Evolutionary conservation across 1,284 basidiomycete genomes (phyloP).

Genomic region (Ganoderma lingzhi): DNA sequence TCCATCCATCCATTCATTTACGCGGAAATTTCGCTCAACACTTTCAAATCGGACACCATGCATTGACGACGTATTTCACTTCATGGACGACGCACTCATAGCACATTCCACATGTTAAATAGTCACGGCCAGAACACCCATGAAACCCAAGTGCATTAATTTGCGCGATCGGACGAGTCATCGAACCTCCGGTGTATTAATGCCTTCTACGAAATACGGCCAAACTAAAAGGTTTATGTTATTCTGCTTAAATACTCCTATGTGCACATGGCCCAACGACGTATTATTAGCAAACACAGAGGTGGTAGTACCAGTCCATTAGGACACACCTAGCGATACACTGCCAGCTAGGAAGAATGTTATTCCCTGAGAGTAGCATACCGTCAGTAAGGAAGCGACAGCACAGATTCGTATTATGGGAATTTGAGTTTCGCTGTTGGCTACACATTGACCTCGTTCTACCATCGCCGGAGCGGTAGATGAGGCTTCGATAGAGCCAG

Average conservation of each 20-base stretch:
- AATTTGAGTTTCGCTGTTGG: slow-evolving; percentile 25
- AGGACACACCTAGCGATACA: neutral
- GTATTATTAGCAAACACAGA: neutral
- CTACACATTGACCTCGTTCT: slow-evolving; percentile 38
- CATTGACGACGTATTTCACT: neutral
- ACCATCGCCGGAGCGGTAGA: slow-evolving; percentile 43
- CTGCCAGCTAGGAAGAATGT: slow-evolving; percentile 13
- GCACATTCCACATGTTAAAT: no score
- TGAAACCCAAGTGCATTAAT: neutral
- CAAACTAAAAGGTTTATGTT: neutral
- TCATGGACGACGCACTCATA: no score
- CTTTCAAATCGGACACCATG: neutral
- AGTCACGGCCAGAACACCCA: no score
- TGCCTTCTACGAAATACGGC: neutral
- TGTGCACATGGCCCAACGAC: neutral
- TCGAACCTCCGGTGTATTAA: no score
- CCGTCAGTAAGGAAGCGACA: slow-evolving; percentile 26
- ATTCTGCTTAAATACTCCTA: neutral
- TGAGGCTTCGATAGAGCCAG: slow-evolving; percentile 77
- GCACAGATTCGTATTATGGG: slow-evolving; percentile 27
- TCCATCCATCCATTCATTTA: no score
- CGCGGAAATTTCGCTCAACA: neutral
- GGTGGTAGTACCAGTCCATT: neutral
- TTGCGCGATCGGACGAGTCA: neutral
- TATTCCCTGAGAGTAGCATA: slow-evolving; percentile 33